Conservation (phyloP, 257 asterid species). For the Solanum chilense region DNA sequence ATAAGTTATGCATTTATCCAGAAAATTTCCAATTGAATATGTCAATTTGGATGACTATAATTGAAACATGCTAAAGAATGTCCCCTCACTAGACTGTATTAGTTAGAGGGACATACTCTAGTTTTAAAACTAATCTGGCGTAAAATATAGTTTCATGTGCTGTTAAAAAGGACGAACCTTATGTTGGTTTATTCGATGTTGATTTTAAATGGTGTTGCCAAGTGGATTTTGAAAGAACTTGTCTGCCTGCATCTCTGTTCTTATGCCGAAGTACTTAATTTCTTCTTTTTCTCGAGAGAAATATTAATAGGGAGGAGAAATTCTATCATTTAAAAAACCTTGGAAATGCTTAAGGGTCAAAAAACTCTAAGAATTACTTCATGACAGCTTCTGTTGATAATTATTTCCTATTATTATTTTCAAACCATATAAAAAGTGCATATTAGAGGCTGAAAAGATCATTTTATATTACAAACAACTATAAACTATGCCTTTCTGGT, state of each 20-base stretch:
- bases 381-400: neutral
- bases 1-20: neutral
- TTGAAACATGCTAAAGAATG: neutral
- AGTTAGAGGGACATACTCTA: neutral
- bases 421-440: neutral
- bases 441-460: neutral
- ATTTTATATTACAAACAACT: neutral
- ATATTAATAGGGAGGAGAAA: neutral
- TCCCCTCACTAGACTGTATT: neutral
- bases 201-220: neutral
- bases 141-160: neutral
- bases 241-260: neutral
- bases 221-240: neutral
- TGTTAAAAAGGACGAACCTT: neutral
- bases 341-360: neutral
- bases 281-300: neutral
- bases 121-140: neutral
- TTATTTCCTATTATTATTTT: neutral
- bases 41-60: neutral
- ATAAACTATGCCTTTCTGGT: neutral
- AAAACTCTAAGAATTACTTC: neutral
- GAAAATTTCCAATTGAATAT: neutral
- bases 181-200: neutral
- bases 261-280: neutral
- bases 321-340: neutral